Evolutionary conservation across 1,284 basidiomycete species (phyloP), one percentile per base, ranked within the genome.

Genomic region (Rhizoctonia solani): DNA sequence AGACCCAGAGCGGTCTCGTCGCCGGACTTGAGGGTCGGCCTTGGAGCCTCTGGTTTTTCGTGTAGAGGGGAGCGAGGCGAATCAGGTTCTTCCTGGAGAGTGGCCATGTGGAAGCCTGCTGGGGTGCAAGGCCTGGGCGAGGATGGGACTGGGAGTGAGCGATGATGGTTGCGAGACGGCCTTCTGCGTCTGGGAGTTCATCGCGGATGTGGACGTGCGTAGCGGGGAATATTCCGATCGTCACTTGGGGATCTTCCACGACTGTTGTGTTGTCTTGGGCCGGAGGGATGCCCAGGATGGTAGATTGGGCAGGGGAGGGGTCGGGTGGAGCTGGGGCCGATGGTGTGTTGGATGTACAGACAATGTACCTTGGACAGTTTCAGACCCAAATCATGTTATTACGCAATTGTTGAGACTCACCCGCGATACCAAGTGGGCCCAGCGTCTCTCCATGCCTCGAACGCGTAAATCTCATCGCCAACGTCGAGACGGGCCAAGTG

Each of bases 381-480:
- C 5, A 30, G 34, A n/a, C 37, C n/a, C 37, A 49, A 34, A 68
- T 58, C 56, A 37, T 32, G 29, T 16, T 59, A 69, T 61, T 54
- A 50, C 46, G 47, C 63, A 11, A 65, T 14, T 50, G 4, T 25
- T 47, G 42, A 23, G 65, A 84, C 89, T 77, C 75, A 93, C 93
- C 93, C 93, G 82, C 93, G 81, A 76, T 93, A 95, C 93, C 93
- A 95, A 8, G 88, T 77, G 25, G 92, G 89, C 14, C 27, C 44
- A 23, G 21, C 54, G 23, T 47, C 13, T n/a, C 42, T 19, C 55
- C 87, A 76, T 93, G 95, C 75, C 88, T 97, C 94, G 74, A 97
- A 96, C 25, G 94, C 93, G 79, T 98, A 98, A 41, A 98, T 88
- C 76, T 98, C 95, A 76, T 98, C 95, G 56, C 96, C 96, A 23